These are phyloP conservation scores for Aphanoascus verrucosus DNA, from an alignment of 2,329 filamentous ascomycete species.

Conservation along the genomic window DNA sequence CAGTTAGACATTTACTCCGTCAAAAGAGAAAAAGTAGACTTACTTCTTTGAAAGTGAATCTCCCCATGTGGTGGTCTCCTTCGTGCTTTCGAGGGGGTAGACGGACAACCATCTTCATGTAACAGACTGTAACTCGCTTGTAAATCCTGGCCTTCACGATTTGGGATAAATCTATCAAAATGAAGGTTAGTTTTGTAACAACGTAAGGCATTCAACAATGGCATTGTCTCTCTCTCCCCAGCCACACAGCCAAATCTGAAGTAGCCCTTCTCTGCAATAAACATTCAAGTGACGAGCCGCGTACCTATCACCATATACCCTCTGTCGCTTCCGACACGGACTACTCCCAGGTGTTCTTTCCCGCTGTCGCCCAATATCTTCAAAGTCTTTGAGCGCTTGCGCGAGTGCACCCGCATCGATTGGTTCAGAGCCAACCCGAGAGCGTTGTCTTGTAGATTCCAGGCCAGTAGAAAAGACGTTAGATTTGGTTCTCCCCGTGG, in stretches of 20 bases:
- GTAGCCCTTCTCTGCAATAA: neutral
- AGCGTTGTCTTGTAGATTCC: constrained; percentile 21
- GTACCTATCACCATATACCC: constrained; percentile 55
- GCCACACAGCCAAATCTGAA: neutral
- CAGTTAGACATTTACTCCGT: constrained; percentile 15
- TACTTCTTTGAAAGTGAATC: constrained; percentile 87
- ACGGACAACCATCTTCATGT: constrained; percentile 84
- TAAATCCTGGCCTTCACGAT: constrained; percentile 82
- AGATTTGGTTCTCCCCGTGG: constrained; percentile 41
- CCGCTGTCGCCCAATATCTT: constrained; percentile 47
- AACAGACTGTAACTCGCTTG: constrained; percentile 86
- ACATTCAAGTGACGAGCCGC: neutral
- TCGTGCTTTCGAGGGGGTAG: constrained; percentile 75
- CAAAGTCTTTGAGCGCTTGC: constrained; percentile 52
- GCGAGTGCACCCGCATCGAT: constrained; percentile 50
- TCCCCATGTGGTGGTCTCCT: constrained; percentile 80
- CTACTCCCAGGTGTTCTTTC: constrained; percentile 55
- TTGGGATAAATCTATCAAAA: constrained; percentile 73
- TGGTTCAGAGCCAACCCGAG: constrained; percentile 37
- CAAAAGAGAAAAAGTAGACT: constrained; percentile 25
- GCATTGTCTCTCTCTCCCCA: neutral
- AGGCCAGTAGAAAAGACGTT: constrained; percentile 10
- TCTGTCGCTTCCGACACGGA: constrained; percentile 57
- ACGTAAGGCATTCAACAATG: neutral
- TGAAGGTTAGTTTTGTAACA: neutral